A percentile compares a stretch with the other conserved stretches of the same genome.
Evolutionary conservation across 1,139 yeast species (phyloP).

Genomic region (Yamadazyma atlantica): DNA sequence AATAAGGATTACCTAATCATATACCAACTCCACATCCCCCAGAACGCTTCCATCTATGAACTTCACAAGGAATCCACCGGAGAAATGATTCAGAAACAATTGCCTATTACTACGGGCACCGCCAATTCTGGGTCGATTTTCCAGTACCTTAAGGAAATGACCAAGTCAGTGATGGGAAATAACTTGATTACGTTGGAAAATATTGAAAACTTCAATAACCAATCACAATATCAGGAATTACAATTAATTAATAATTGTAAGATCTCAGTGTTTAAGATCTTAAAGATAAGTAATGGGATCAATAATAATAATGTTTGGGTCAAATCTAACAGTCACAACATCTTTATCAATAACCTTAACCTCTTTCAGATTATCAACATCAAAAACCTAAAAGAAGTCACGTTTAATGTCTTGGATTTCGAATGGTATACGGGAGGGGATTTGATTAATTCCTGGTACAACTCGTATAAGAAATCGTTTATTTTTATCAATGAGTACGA

Average conservation of each 20-base stretch:
- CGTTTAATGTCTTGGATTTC: constrained; percentile 26
- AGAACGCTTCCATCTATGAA: constrained; percentile 33
- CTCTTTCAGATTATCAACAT: constrained; percentile 37
- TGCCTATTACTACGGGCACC: constrained; percentile 22
- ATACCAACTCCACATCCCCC: constrained; percentile 33
- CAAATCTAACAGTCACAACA: constrained; percentile 39
- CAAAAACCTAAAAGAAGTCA: constrained; percentile 30
- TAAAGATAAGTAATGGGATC: constrained; percentile 37
- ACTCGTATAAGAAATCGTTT: background rate
- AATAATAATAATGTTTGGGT: constrained; percentile 33
- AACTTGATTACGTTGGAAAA: constrained; percentile 32
- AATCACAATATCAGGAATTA: constrained; percentile 24
- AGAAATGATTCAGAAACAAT: constrained; percentile 29
- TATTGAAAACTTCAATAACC: constrained; percentile 37
- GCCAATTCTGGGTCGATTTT: constrained; percentile 17
- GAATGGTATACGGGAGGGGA: constrained; percentile 29
- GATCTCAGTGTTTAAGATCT: constrained; percentile 30
- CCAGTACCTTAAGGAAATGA: constrained; percentile 35
- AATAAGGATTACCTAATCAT: constrained; percentile 31
- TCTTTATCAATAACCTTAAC: constrained; percentile 30
- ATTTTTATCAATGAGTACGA: constrained; percentile 24
- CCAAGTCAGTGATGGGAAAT: constrained; percentile 33
- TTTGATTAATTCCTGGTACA: background rate
- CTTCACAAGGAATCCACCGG: constrained; percentile 24
- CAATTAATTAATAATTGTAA: constrained; percentile 29